Base-by-base conservation (phyloP, 345 rosid species). In the Brassica carinata region DNA sequence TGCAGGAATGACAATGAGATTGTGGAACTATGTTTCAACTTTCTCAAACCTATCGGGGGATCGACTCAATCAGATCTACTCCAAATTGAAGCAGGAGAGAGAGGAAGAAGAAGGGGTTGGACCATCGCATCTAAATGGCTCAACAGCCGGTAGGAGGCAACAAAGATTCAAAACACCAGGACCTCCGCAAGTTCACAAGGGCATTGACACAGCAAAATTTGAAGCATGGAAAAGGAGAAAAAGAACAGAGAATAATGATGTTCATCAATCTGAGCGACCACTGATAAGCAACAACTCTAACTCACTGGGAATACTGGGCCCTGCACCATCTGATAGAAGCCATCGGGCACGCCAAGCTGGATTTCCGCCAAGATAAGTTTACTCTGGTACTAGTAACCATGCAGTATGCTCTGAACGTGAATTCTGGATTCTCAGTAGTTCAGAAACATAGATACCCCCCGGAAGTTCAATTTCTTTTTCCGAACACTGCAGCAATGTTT, bases 11-110 rank as follows among this genome's bases (percentile, higher is more conserved):
- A 87, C 86, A 0, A 87, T 78, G 82, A 86, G 98, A 75, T 76
- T 96, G 77, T 96, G 99, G 99, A 94, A 96, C 40, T 96, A 94
- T 64, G 98, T 96, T 18, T 96, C 99, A 18, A 91, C 92, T 2
- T 96, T 88, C 84, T 96, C 99, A 61, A 96, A 96, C 84, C 82
- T 94, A 63, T 88, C 98, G 7, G 99, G 99, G 71, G 97, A 88
- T 84, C 85, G 84, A 80, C 97, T 96, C 65, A 89, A 83, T 57
- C 98, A 94, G 86, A 96, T 94, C 2, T 96, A 96, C 86, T 89
- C 98, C 26, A 96, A 94, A 86, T 87, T 96, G 72, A 94, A 85
- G 85, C 83, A 89, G 83, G 94, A 94, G 86, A 89, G 77, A 80
- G 96, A 85, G 18, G 96, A 89, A 43, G 97, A 90, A 64, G 87